Conservation (phyloP, 164 flowering plant species). For the Vitis vinifera region ASM3070453v1 NC_081806.1:2212001-2212500, state of each 20-base stretch:
- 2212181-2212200: neutral
- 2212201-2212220: neutral
- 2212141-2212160: neutral
- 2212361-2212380: neutral
- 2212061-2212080: neutral
- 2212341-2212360: slow-evolving; percentile 1
- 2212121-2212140: too few relatives aligned
- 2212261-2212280: neutral
- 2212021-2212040: neutral
- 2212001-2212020: neutral
- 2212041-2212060: too few relatives aligned
- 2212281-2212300: slow-evolving; percentile 12
- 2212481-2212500: too few relatives aligned
- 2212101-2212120: neutral
- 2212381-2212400: neutral
- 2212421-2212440: neutral
- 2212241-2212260: neutral
- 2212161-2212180: neutral
- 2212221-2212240: too few relatives aligned
- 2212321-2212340: slow-evolving; percentile 1
- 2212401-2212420: neutral
- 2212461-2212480: too few relatives aligned
- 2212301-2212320: slow-evolving; percentile 20
- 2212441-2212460: too few relatives aligned
- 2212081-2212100: neutral